Evolutionary conservation across 768 basidiomycete species (phyloP), one percentile per base, ranked within the genome.

Genomic region (Amanita polypyramis): DNA sequence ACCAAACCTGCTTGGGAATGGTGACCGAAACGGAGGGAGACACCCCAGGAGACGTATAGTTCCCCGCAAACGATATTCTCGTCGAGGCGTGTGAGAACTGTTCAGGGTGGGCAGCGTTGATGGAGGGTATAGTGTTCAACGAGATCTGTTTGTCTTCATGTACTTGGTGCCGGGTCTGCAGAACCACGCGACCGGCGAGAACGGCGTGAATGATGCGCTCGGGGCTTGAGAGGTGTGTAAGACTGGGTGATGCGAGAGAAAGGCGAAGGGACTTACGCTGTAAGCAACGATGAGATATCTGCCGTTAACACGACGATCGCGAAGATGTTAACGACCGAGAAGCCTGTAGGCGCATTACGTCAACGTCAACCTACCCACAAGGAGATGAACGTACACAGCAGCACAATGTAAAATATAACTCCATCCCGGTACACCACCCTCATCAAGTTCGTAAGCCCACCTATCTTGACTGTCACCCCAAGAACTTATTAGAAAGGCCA

Each of bases 371-470:
- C 7, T 6, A 2, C 23, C 8, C 12, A 38, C 4, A 15, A 27
- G 9, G 4, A 34, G 17, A 12, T 1, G 15, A 38, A 47, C 47
- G 47, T n/a, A 48, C 47, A 48, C 5, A 48, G 38, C 15, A 48
- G 47, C n/a, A 48, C 39, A 12, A 48, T 8, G 20, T 48, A 48
- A 12, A 48, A 48, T 10, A 48, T 48, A 5, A 48, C 30, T 1
- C 47, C 47, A 29, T 48, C 47, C 29, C 29, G 47, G n/a, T 48
- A 48, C 1, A 48, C 47, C 5, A 48, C 47, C 9, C 19, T n/a
- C 47, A 48, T 48, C 39, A 48, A 15, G 33, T 48, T 48, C 15
- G 47, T 41, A n/a, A 36, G 20, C 6, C 47, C 47, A n/a, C 47
- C 47, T 1, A 17, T 33, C 20, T 19, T 39, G 11, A 41, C 47